These are phyloP conservation scores for Phlebiopsis flavidoalba DNA, from an alignment of 768 basidiomycete genomes.

Conservation along the genomic window DNA sequence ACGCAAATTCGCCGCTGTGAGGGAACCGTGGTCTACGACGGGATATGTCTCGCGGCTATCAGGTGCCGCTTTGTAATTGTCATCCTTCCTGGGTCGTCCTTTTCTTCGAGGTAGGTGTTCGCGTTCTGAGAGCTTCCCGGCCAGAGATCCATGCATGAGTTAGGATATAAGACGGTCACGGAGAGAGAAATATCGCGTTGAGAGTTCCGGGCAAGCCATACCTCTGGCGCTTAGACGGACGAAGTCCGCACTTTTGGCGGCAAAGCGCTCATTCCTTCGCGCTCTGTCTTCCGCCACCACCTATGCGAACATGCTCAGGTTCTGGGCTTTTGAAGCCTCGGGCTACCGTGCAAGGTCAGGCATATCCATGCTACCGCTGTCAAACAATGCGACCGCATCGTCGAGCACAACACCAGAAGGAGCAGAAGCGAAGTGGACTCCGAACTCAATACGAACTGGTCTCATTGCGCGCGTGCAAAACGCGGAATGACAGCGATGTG, in stretches of 20 bases:
- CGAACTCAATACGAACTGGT: constrained; percentile 83
- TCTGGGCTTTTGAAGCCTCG: constrained; percentile 42
- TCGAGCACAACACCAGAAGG: constrained; percentile 20
- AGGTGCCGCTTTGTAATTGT: not conserved
- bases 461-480: constrained; percentile 91
- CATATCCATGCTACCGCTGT: constrained; percentile 40
- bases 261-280: constrained; percentile 8
- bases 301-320: constrained; percentile 46
- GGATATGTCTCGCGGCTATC: constrained; percentile 33
- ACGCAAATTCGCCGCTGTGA: constrained; percentile 52
- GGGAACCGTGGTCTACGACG: constrained; percentile 48
- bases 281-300: constrained; percentile 18
- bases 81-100: not conserved
- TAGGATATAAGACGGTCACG: not conserved
- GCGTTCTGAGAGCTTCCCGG: constrained; percentile 2
- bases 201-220: not conserved
- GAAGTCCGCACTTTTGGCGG: not conserved
- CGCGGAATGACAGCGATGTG: constrained; percentile 94
- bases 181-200: too few relatives aligned
- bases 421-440: constrained; percentile 65
- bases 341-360: constrained; percentile 31
- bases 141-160: constrained; percentile 14
- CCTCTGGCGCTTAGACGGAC: not conserved
- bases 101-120: not conserved
- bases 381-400: constrained; percentile 27